Evolutionary conservation across 2,329 filamentous ascomycete genomes (phyloP).

Genomic region (Xylariaceae sp.): DNA sequence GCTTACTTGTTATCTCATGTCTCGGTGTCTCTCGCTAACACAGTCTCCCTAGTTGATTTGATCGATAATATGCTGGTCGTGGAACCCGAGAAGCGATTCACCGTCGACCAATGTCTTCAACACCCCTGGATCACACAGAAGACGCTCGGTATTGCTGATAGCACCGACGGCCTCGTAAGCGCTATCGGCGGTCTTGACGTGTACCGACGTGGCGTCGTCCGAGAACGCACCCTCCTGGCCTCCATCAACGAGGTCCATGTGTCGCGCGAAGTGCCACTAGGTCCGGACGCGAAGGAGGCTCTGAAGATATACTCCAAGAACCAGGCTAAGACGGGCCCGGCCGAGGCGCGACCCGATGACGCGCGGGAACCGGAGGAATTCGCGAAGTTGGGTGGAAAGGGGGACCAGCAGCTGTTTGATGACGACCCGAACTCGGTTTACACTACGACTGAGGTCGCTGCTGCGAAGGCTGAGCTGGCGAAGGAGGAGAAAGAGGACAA

Average conservation of each 20-base stretch:
- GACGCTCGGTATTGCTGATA: conserved; percentile 63
- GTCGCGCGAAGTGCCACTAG: conserved; percentile 47
- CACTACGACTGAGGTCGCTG: conserved; percentile 36
- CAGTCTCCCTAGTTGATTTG: conserved; percentile 58
- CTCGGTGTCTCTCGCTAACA: conserved; percentile 8
- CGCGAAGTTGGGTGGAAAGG: conserved; percentile 76
- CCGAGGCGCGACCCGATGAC: conserved; percentile 63
- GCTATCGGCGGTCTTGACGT: conserved; percentile 79
- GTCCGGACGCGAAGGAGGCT: conserved; percentile 52
- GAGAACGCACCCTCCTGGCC: conserved; percentile 81
- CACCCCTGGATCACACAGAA: conserved; percentile 82
- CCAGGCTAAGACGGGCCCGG: conserved; percentile 37
- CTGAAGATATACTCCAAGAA: conserved; percentile 77
- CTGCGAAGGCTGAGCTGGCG: conserved; percentile 27
- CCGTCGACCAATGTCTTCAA: conserved; percentile 81
- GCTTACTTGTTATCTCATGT: conserved; percentile 24
- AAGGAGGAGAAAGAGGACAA: conserved; percentile 17
- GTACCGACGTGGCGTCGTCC: conserved; percentile 68
- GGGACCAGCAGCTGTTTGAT: conserved; percentile 72
- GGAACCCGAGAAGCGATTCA: conserved; percentile 75
- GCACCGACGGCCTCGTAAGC: conserved; percentile 87
- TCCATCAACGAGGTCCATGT: conserved; percentile 69
- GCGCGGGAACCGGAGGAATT: conserved; percentile 70
- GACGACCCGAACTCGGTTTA: conserved; percentile 54
- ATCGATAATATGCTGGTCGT: conserved; percentile 95